Evolutionary conservation across 2,329 filamentous ascomycete genomes (phyloP).

Genomic region (Westerdykella ornata): DNA sequence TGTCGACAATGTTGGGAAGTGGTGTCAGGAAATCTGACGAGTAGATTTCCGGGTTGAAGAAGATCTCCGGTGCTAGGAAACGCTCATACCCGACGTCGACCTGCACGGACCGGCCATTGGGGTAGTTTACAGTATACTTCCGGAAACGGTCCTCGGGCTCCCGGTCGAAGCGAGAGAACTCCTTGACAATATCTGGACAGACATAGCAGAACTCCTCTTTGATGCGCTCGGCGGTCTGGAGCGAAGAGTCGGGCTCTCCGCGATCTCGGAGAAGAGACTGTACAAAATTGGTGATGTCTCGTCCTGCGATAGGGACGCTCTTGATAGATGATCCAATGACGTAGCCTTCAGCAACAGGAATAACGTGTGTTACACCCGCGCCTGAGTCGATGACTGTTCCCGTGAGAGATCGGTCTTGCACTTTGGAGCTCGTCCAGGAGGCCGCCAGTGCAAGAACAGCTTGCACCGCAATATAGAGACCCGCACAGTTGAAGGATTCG

Average conservation of each 20-base stretch:
- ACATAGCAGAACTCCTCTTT: slow-evolving; percentile 99
- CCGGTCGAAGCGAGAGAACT: slow-evolving; percentile 88
- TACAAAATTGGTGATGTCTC: slow-evolving; percentile 98
- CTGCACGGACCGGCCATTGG: slow-evolving; percentile 73
- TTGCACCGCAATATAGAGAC: slow-evolving; percentile 97
- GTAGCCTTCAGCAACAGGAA: slow-evolving; percentile 96
- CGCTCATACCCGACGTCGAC: slow-evolving; percentile 97
- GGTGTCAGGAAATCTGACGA: slow-evolving; percentile 97
- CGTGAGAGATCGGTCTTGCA: slow-evolving; percentile 89
- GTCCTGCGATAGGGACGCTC: slow-evolving; percentile 94
- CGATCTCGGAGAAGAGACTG: slow-evolving; percentile 93
- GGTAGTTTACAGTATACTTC: slow-evolving; percentile 79
- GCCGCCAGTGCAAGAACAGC: slow-evolving; percentile 93
- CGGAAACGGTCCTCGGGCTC: slow-evolving; percentile 79
- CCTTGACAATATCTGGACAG: slow-evolving; percentile 97
- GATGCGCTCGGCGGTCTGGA: slow-evolving; percentile 96
- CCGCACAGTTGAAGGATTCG: slow-evolving; percentile 98
- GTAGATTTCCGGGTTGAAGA: slow-evolving; percentile 99
- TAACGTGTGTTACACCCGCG: slow-evolving; percentile 98
- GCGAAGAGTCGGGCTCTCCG: slow-evolving; percentile 89
- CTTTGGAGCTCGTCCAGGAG: slow-evolving; percentile 98
- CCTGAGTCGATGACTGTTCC: slow-evolving; percentile 98
- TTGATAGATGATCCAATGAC: slow-evolving; percentile 99
- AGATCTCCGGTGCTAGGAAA: slow-evolving; percentile 96
- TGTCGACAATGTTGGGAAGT: slow-evolving; percentile 87